Base-by-base conservation (phyloP, 1,284 basidiomycete species). In the Athelia sp. region DNA sequence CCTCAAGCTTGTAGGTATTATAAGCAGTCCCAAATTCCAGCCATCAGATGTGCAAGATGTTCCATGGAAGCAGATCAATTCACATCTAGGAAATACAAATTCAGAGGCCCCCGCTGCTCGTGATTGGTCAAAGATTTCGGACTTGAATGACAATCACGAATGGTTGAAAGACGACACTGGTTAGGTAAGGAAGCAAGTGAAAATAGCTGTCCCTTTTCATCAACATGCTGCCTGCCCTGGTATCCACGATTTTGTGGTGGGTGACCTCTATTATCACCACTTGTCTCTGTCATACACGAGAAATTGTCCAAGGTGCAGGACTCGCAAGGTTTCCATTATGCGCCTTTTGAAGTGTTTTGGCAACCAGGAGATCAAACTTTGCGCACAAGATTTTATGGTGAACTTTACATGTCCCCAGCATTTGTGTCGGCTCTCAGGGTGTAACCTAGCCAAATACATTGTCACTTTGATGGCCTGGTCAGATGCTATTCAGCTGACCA, bases 401-500 rank as follows among this genome's bases (percentile, higher is more conserved):
- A 69, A 50, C 2, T 68, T 1, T 67, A 67, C 46, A 56, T 59
- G 38, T 67, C 63, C 0, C 60, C 67, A 35, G 61, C 49, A 2
- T 67, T 63, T 43, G 52, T 64, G 15, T 23, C 55, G 1, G 66
- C 54, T 2, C 57, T 52, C 59, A 8, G 55, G 47, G 1, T 57
- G 54, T 40, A 54, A 24, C 1, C 44, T 64, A 0, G 57, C 62
- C 31, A 46, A 54, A 1, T 59, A 60, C 2, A 53, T 70, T 4
- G 58, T 52, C 0, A 63, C 51, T 0, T 32, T 71, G 1, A 64
- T 71, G 62, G 52, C 68, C 48, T 69, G 59, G 57, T 73, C 70
- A 0, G 69, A 73, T 46, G 52, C 61, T 0, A 74, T 70, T 0
- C 66, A 69, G 3, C 57, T 73, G 0, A 57, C 67, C 0, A 53